A percentile compares a stretch with the other conserved stretches of the same genome.
Conservation (phyloP, 805 yeast genomes). For the Cyberlindnera nakhonratchasimensis region DNA sequence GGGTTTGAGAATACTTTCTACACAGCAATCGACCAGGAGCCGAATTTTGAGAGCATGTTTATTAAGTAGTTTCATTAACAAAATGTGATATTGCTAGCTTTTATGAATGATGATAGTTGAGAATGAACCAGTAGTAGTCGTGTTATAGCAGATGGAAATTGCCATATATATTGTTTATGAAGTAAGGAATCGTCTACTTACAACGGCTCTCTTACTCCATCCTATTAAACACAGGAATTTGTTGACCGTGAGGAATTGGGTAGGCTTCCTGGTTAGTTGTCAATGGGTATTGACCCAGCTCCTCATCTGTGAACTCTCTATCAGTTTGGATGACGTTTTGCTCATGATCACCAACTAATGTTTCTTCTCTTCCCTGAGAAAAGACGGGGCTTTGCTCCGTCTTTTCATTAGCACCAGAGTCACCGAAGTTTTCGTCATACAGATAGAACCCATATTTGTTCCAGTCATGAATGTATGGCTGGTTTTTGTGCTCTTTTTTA, state of each 20-base stretch:
- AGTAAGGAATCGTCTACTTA: too few relatives aligned
- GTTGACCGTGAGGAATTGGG: slow-evolving; percentile 28
- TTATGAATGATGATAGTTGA: too few relatives aligned
- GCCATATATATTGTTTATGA: too few relatives aligned
- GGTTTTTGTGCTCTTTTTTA: slow-evolving; percentile 28
- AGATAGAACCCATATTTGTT: slow-evolving; percentile 23
- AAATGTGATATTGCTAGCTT: too few relatives aligned
- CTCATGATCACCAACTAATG: slow-evolving; percentile 8
- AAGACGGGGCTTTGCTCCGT: neutral
- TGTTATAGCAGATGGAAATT: too few relatives aligned
- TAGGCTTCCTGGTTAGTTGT: slow-evolving; percentile 15
- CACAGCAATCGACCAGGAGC: too few relatives aligned
- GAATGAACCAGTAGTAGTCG: too few relatives aligned
- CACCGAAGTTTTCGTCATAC: slow-evolving; percentile 23
- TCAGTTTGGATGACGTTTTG: neutral
- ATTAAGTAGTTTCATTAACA: too few relatives aligned
- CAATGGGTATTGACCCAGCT: slow-evolving; percentile 24
- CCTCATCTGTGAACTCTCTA: slow-evolving; percentile 25
- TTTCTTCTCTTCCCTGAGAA: slow-evolving; percentile 6
- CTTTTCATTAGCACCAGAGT: slow-evolving; percentile 6
- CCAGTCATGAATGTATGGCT: slow-evolving; percentile 26
- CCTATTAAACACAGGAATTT: slow-evolving; percentile 11
- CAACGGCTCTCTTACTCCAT: too few relatives aligned
- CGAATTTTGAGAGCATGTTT: too few relatives aligned
- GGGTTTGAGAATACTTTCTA: too few relatives aligned